Evolutionary conservation across 164 flowering plant species (phyloP).

Genomic region (Protea cynaroides): DNA sequence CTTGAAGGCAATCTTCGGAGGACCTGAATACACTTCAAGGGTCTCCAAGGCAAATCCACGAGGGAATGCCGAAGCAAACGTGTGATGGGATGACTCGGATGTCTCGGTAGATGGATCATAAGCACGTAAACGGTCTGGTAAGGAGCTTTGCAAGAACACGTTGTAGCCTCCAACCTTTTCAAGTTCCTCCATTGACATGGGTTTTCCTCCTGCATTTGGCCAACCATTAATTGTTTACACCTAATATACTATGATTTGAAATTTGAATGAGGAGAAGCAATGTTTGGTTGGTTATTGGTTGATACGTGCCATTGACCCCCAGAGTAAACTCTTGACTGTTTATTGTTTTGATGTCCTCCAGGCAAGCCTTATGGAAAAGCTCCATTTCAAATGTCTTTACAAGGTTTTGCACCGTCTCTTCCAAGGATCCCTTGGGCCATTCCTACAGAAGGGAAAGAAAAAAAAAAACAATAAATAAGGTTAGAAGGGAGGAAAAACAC

Average conservation of each 20-base stretch:
- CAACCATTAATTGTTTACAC: neutral
- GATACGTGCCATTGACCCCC: slow-evolving; percentile 46
- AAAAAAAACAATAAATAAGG: no score
- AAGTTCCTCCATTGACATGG: slow-evolving; percentile 22
- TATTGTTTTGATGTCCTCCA: slow-evolving; percentile 38
- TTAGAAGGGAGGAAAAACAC: no score
- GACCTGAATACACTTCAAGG: slow-evolving; percentile 59
- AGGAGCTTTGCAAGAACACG: slow-evolving; percentile 39
- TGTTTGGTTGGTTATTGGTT: no score
- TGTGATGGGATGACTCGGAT: slow-evolving; percentile 17
- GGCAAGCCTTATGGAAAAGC: slow-evolving; percentile 45
- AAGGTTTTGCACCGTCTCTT: slow-evolving; percentile 60
- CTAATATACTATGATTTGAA: neutral
- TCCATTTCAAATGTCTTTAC: slow-evolving; percentile 88
- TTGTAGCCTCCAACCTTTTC: slow-evolving; percentile 55
- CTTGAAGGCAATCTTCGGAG: slow-evolving; percentile 58
- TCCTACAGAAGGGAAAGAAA: slow-evolving; percentile 28
- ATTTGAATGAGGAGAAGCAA: neutral
- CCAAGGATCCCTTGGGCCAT: slow-evolving; percentile 69
- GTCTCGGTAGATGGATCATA: slow-evolving; percentile 37
- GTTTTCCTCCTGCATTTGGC: slow-evolving; percentile 35
- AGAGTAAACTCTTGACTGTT: slow-evolving; percentile 32
- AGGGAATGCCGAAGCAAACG: slow-evolving; percentile 50
- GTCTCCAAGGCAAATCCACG: slow-evolving; percentile 70
- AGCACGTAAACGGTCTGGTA: slow-evolving; percentile 37